Evolutionary conservation across 176 grass and related monocot species (phyloP).

Genomic region (Ananas comosus): DNA sequence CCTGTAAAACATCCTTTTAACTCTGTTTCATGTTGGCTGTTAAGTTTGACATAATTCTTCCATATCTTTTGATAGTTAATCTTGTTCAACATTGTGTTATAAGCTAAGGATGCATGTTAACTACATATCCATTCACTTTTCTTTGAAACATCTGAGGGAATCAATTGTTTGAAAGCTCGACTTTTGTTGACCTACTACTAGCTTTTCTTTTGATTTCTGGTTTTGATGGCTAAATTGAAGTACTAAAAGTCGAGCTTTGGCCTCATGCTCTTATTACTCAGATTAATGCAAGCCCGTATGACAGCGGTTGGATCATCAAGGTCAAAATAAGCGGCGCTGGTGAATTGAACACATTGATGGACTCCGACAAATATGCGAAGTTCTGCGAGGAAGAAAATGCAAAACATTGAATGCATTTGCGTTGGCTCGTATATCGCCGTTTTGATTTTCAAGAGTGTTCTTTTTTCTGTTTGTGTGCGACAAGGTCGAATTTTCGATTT

Average conservation of each 20-base stretch:
- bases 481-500: no score
- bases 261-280: background rate
- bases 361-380: constrained; percentile 53
- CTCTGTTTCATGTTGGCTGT: no score
- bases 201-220: background rate
- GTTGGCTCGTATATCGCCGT: no score
- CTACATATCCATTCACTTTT: no score
- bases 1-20: no score
- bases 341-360: constrained; percentile 75
- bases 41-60: no score
- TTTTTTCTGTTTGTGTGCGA: no score
- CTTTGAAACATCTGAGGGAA: no score
- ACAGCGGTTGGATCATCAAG: constrained; percentile 89
- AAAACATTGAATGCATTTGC: constrained; percentile 42
- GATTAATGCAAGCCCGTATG: constrained; percentile 74
- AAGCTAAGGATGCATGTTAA: no score
- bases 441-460: no score
- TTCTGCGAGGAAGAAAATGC: constrained; percentile 83
- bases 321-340: constrained; percentile 61
- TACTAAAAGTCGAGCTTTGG: background rate
- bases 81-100: no score
- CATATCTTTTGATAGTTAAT: background rate
- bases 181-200: background rate
- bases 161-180: no score
- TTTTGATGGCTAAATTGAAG: background rate